A percentile compares a stretch with the other conserved stretches of the same genome.
Evolutionary conservation across 129 eudicot species (phyloP).

Genomic region (sunflower (Helianthus annuus)): DNA sequence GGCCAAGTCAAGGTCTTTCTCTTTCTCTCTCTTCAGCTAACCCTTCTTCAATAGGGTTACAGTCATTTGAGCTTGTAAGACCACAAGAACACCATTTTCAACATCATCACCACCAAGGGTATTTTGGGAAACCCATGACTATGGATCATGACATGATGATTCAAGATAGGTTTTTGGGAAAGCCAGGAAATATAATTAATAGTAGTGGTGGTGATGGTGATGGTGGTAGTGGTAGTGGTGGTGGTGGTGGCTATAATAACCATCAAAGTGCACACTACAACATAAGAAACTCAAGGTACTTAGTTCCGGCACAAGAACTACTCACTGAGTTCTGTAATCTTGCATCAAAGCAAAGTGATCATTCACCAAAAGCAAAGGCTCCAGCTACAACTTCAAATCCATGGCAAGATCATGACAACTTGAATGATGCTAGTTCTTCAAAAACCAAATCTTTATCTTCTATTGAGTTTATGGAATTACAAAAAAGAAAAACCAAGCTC

Average conservation of each 20-base stretch:
- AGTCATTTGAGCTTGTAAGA: conserved; percentile 66
- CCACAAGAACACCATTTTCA: conserved; percentile 33
- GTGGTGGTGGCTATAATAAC: conserved; percentile 25
- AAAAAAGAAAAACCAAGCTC: conserved; percentile 78
- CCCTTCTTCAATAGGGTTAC: conserved; percentile 71
- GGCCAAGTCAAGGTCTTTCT: conserved; percentile 84
- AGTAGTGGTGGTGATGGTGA: conserved; percentile 1
- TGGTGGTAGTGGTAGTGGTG: not conserved
- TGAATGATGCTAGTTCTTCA: conserved; percentile 40
- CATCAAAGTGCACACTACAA: conserved; percentile 38
- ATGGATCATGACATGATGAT: conserved; percentile 44
- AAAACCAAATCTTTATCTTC: conserved; percentile 60
- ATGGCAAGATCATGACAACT: conserved; percentile 41
- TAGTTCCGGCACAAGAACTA: conserved; percentile 77
- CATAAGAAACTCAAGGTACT: conserved; percentile 74
- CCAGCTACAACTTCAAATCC: conserved; percentile 36
- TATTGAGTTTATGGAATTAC: conserved; percentile 76
- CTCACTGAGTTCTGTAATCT: conserved; percentile 84
- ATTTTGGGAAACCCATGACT: conserved; percentile 42
- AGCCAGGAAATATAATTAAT: conserved; percentile 27
- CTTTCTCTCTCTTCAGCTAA: conserved; percentile 71
- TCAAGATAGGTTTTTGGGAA: conserved; percentile 35
- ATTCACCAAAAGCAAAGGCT: conserved; percentile 41
- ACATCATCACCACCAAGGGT: conserved; percentile 41
- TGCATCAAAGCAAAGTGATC: conserved; percentile 54